Evolutionary conservation across 148 eudicot genomes (phyloP).

Genomic region (Vaccinium myrtillus): DNA sequence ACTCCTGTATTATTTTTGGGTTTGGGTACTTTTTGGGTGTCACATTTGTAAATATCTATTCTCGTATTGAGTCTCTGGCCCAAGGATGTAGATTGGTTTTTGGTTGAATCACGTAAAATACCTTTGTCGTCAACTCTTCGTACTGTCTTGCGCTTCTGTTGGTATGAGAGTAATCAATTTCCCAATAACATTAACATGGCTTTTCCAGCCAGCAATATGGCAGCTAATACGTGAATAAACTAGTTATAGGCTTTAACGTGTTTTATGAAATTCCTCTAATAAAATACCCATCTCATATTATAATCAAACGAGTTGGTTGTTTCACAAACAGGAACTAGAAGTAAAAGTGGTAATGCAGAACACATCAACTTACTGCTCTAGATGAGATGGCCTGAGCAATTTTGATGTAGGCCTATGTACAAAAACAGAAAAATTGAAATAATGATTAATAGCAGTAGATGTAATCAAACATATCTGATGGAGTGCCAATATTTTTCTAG

Average conservation of each 20-base stretch:
- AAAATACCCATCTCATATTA: neutral
- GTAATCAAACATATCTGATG: neutral
- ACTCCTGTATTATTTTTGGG: neutral
- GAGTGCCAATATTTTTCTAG: neutral
- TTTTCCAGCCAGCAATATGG: no score
- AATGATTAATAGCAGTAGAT: neutral
- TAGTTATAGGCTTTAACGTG: no score
- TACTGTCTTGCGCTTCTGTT: neutral
- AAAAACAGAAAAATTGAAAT: slow-evolving; percentile 13
- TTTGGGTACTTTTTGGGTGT: neutral
- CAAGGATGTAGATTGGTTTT: neutral
- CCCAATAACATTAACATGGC: no score
- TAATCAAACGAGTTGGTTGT: neutral
- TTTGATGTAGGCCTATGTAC: slow-evolving; percentile 85
- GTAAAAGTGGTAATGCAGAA: neutral
- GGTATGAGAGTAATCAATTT: neutral
- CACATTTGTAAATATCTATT: neutral
- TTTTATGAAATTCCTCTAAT: neutral
- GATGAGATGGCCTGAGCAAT: slow-evolving; percentile 98
- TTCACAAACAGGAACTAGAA: neutral
- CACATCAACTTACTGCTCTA: slow-evolving; percentile 70
- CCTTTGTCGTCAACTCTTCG: no score
- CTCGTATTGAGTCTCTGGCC: neutral
- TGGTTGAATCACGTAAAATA: neutral
- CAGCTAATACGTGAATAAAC: no score